Conservation (phyloP, 352 stramenopile genomes). For the Phytophthora rubi region DNA sequence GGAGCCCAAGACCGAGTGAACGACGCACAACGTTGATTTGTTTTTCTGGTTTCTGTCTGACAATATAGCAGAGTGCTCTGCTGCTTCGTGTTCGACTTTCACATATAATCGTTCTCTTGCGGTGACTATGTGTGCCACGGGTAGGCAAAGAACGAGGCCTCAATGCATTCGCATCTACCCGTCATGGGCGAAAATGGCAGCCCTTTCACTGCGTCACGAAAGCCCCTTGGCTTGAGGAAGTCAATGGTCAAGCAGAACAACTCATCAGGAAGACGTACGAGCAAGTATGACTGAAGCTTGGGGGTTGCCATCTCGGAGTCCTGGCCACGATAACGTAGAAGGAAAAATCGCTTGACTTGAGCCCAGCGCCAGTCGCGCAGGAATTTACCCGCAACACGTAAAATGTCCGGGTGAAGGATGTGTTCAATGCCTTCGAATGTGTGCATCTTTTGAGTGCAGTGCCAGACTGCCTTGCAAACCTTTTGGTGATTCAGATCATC, state of each 20-base stretch:
- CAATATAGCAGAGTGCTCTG: background rate
- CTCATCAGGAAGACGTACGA: conserved; percentile 6
- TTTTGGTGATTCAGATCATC: background rate
- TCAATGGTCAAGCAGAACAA: background rate
- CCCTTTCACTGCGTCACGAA: background rate
- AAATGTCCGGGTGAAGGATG: background rate
- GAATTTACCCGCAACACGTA: background rate
- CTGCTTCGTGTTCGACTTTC: too few relatives aligned
- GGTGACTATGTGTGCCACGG: background rate
- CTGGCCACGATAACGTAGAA: conserved; percentile 1
- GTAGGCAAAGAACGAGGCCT: too few relatives aligned
- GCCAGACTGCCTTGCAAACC: background rate
- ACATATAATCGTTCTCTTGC: background rate
- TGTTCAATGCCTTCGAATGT: background rate
- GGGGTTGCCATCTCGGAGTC: background rate
- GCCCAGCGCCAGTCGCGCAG: conserved; percentile 3
- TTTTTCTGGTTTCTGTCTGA: background rate
- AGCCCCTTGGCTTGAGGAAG: background rate
- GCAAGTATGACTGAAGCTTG: background rate
- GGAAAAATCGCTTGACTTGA: conserved; percentile 10
- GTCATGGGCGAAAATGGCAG: background rate
- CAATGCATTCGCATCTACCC: too few relatives aligned
- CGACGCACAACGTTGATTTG: background rate
- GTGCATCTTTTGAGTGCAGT: background rate
- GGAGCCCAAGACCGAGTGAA: conserved; percentile 14